These are phyloP conservation scores for Schizonepeta tenuifolia DNA, from an alignment of 257 asterid species.

Conservation along the genomic window DNA sequence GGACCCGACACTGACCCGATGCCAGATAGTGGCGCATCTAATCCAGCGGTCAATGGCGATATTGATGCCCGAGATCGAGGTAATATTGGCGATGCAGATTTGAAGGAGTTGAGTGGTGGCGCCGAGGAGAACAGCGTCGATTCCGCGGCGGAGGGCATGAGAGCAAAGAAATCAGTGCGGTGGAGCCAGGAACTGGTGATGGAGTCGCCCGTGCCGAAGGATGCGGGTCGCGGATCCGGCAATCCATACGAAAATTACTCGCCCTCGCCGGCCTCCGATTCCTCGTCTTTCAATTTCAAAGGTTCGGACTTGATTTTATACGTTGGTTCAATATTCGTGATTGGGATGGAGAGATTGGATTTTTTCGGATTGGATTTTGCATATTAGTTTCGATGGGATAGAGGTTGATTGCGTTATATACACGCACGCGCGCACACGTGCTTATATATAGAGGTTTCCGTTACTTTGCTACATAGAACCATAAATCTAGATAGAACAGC, in stretches of 20 bases:
- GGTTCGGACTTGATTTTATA: constrained; percentile 43
- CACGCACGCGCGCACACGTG: not conserved
- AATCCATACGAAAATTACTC: constrained; percentile 71
- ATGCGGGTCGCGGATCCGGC: constrained; percentile 53
- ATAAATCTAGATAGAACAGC: constrained; percentile 18
- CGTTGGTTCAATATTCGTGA: constrained; percentile 25
- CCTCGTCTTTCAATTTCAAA: constrained; percentile 72
- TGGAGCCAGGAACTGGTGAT: constrained; percentile 82
- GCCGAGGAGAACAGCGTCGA: constrained; percentile 39
- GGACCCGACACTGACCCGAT: constrained; percentile 47
- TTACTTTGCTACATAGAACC: not conserved
- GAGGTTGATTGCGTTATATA: constrained; percentile 20
- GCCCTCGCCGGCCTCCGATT: constrained; percentile 49
- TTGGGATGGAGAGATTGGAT: constrained; percentile 25
- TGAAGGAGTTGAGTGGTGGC: constrained; percentile 39
- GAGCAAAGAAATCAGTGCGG: constrained; percentile 76
- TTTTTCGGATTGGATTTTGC: constrained; percentile 37
- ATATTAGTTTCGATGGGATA: constrained; percentile 33
- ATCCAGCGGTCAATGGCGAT: constrained; percentile 35
- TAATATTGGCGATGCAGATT: constrained; percentile 25
- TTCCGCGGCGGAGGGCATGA: constrained; percentile 40
- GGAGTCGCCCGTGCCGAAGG: constrained; percentile 62
- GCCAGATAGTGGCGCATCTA: constrained; percentile 41
- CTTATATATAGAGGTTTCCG: constrained; percentile 2
- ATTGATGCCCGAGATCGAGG: constrained; percentile 27